Evolutionary conservation across 208 protist genomes (phyloP).

Genomic region (Borovskyia barvae): DNA sequence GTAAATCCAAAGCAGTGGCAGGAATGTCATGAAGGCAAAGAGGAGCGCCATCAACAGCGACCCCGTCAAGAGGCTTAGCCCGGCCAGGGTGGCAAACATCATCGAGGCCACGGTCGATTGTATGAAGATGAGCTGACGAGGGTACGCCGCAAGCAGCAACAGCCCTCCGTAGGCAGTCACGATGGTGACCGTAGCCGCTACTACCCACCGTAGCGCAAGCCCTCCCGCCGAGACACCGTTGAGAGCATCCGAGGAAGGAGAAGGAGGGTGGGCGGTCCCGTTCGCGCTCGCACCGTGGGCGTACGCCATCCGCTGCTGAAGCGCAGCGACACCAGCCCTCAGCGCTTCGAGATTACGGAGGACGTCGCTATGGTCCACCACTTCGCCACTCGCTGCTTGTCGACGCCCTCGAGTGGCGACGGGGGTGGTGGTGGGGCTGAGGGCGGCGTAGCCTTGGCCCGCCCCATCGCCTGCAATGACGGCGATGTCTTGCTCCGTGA

Average conservation of each 20-base stretch:
- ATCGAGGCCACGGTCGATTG: conserved; percentile 23
- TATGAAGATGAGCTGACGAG: conserved; percentile 28
- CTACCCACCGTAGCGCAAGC: conserved; percentile 5
- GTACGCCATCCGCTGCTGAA: conserved; percentile 7
- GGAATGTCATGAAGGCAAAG: conserved; percentile 24
- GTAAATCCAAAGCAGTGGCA: conserved; percentile 62
- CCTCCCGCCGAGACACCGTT: background rate
- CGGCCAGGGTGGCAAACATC: conserved; percentile 19
- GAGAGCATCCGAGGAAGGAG: background rate
- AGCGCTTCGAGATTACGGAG: conserved; percentile 9
- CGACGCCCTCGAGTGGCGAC: no score
- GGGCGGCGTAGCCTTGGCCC: background rate
- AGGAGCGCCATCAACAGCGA: conserved; percentile 16
- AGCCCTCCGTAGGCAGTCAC: conserved; percentile 17
- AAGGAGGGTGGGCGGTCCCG: conserved; percentile 2
- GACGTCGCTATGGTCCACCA: background rate
- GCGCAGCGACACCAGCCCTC: conserved; percentile 13
- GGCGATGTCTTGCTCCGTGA: conserved; percentile 27
- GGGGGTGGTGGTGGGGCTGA: background rate
- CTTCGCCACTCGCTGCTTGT: background rate
- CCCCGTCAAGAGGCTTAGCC: conserved; percentile 14
- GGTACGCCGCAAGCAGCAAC: conserved; percentile 22
- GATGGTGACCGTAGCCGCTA: conserved; percentile 11
- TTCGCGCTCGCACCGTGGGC: background rate
- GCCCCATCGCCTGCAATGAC: conserved; percentile 18